Evolutionary conservation across 2,329 filamentous ascomycete genomes (phyloP), one percentile per base, ranked within the genome.

Genomic region (Chrysoporthe deuterocubensis): DNA sequence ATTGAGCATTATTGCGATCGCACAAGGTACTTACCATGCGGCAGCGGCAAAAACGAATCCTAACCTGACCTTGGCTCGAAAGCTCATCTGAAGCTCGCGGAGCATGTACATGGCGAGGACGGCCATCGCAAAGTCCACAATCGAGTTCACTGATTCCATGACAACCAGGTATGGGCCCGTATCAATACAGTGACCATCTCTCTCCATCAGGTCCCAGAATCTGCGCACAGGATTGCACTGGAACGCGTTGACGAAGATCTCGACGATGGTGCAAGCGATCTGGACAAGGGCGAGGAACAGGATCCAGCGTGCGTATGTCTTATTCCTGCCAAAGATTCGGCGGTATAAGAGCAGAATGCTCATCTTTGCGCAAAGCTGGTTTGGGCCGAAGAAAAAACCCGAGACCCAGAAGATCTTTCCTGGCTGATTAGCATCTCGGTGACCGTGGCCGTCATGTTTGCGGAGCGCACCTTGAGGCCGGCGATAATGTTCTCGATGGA

Each of bases 71-170:
- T 54, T 54, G 4, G 26, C 21, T 34, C 50, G 50, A 34, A 54
- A 13, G 13, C 50, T 54, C 50, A 54, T 54, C 21, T 54, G 50
- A 14, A 54, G 21, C 14, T 54, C 50, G 26, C 60, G 60, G 18
- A 62, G 18, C 60, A 62, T 62, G 18, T 50, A n/a, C 44, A 62
- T 52, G 3, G 46, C 60, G 2, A 62, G 44, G 2, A 40, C 11
- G 5, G 37, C 60, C 60, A 62, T 62, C 3, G 60, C 60, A 32
- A 62, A 62, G 46, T 62, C 60, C 11, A 62, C 32, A 4, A 48
- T 21, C 18, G 60, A 62, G 46, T 62, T 62, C 4, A 40, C 26
- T 4, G 46, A 14, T 40, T 62, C 60, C 14, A 32, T 40, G 2
- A 34, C 46, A 4, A 46, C 42, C 1, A 62, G 9, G 2, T 50